Evolutionary conservation across 768 basidiomycete species (phyloP), one percentile per base, ranked within the genome.

Genomic region (Tylopilus cervinicoccineus): DNA sequence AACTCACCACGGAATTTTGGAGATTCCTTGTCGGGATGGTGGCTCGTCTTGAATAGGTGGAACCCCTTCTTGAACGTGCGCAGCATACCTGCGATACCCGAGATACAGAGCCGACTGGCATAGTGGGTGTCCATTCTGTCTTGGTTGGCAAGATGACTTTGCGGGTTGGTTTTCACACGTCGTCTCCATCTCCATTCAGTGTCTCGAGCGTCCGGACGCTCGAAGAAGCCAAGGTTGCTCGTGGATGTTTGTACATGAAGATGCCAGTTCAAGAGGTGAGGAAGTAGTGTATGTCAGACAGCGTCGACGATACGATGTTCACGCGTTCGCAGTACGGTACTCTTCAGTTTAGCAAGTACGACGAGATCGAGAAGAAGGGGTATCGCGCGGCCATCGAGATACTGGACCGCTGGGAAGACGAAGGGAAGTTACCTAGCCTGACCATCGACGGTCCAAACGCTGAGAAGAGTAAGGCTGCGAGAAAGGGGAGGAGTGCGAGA

Each of bases 11-110:
- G 96, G 45, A 86, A 88, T 57, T 96, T 94, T 67, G 93, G 96
- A 6, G 96, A 99, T 59, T 85, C 89, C 1, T 77, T 99, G 3
- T 96, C 93, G 4, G 96, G 96, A 24, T 96, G 90, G 85, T 97
- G 92, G 89, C 77, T 98, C 16, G 72, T 98, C 43, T 63, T 98
- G 51, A 97, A 96, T 65, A 75, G 92, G 43, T 97, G 83, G 85
- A 94, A 93, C 61, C 93, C 93, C 0, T 93, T 93, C 63, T 88
- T 88, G 6, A 81, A 76, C 61, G 80, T 83, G 28, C 75, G 79
- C 47, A 81, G 77, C 47, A 79, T 95, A 16, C 93, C 93, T 28
- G 84, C 86, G 13, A 92, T 95, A 57, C 88, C 93, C 12, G 93
- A 95, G 65, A 93, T 96, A 47, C 93, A 95, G 68, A 85, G 86